Percentiles rank a stretch among this genome's conserved stretches.
These are phyloP conservation scores for Yarrowia bubula DNA, from an alignment of 805 yeast genomes.

Conservation along the genomic window DNA sequence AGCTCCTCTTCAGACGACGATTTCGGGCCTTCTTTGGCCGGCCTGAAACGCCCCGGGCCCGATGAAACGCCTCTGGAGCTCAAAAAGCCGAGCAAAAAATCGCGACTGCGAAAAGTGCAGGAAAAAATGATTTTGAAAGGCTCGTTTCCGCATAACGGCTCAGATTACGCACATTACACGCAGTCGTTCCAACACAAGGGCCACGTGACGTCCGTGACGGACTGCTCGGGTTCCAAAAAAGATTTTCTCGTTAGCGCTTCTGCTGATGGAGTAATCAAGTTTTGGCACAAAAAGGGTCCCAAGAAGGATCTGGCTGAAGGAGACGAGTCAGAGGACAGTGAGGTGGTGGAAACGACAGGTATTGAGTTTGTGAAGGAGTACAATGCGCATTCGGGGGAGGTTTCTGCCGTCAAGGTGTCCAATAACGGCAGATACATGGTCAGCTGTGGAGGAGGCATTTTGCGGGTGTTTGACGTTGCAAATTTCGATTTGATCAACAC, in stretches of 20 bases:
- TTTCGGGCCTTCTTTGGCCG: constrained; percentile 27
- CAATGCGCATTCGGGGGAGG: constrained; percentile 31
- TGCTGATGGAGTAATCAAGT: constrained; percentile 41
- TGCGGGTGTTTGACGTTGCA: constrained; percentile 41
- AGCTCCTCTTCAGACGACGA: constrained; percentile 24
- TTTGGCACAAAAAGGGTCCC: constrained; percentile 37
- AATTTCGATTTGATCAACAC: constrained; percentile 43
- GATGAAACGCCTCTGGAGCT: constrained; percentile 14
- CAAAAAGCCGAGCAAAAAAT: constrained; percentile 7
- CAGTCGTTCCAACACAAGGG: constrained; percentile 22
- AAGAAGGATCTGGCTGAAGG: constrained; percentile 3
- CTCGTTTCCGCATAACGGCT: constrained; percentile 4
- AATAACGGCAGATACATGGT: constrained; percentile 37
- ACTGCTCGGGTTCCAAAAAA: constrained; percentile 24
- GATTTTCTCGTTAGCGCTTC: constrained; percentile 38
- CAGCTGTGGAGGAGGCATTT: constrained; percentile 31
- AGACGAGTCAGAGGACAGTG: constrained; percentile 27
- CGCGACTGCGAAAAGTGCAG: constrained; percentile 16
- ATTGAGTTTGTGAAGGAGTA: constrained; percentile 41
- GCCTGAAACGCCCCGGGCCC: constrained; percentile 1
- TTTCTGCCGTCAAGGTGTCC: neutral
- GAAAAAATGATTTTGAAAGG: neutral
- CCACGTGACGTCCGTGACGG: constrained; percentile 2
- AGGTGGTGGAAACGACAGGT: constrained; percentile 7
- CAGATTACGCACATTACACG: constrained; percentile 14